Evolutionary conservation across 2,329 filamentous ascomycete species (phyloP).

Genomic region (Xylaria sp.): DNA sequence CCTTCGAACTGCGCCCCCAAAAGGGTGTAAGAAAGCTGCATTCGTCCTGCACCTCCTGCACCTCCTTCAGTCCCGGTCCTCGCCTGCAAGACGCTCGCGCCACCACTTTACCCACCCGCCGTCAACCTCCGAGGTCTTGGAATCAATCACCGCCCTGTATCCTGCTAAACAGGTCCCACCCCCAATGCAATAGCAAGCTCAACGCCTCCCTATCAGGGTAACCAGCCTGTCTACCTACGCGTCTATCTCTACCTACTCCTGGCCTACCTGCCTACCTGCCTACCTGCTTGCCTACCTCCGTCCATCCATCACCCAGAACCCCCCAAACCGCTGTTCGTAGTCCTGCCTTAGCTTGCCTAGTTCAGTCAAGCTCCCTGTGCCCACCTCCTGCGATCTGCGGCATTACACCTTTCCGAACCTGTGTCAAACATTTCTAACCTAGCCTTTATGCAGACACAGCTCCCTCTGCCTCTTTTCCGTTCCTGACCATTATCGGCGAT

Average conservation of each 20-base stretch:
- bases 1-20: too few species aligned
- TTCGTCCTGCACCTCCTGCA: conserved; percentile 1
- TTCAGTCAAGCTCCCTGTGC: conserved; percentile 21
- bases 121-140: conserved; percentile 22
- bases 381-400: conserved; percentile 39
- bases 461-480: conserved; percentile 23
- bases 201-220: conserved; percentile 24
- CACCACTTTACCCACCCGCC: conserved; percentile 10
- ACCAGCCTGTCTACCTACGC: conserved; percentile 26
- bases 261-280: too few species aligned
- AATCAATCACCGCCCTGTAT: conserved; percentile 24
- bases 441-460: conserved; percentile 41
- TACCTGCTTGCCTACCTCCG: neutral
- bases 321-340: neutral
- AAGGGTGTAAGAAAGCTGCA: neutral
- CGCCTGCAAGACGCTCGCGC: conserved; percentile 24
- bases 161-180: conserved; percentile 21
- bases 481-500: conserved; percentile 21
- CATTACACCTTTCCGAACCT: conserved; percentile 38
- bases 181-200: conserved; percentile 26
- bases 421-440: conserved; percentile 43
- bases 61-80: conserved; percentile 4
- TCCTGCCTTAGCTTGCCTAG: neutral
- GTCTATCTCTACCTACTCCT: too few species aligned
- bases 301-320: too few species aligned